A percentile compares a stretch with the other conserved stretches of the same genome.
Conservation (phyloP, 768 basidiomycete species). For the Dioszegia crocea region DNA sequence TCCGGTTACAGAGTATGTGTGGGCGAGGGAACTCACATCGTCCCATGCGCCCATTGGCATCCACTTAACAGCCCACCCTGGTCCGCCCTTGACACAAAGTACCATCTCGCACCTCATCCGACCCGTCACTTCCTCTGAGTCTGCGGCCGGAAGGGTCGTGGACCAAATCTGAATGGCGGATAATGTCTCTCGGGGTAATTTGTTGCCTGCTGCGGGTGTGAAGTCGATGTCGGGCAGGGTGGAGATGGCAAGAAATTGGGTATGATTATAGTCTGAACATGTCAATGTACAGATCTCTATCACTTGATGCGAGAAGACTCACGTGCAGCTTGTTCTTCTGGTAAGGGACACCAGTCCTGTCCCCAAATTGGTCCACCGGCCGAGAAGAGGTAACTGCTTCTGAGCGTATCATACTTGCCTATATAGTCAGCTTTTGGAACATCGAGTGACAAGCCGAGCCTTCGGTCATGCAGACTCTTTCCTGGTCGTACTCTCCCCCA, state of each 20-base stretch:
- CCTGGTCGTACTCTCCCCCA: no score
- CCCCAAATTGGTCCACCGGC: constrained; percentile 88
- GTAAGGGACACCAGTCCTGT: constrained; percentile 87
- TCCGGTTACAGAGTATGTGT: not conserved
- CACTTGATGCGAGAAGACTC: no score
- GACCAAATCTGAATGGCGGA: constrained; percentile 88
- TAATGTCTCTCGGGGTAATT: constrained; percentile 52
- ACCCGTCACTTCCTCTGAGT: constrained; percentile 49
- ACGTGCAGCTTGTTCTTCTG: constrained; percentile 47
- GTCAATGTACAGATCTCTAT: not conserved
- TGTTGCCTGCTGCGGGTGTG: constrained; percentile 64
- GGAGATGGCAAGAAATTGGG: constrained; percentile 79
- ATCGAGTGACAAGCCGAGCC: no score
- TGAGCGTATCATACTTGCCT: no score
- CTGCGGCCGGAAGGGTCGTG: constrained; percentile 41
- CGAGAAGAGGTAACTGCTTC: constrained; percentile 58
- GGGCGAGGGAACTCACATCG: constrained; percentile 47
- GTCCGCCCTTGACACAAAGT: constrained; percentile 74
- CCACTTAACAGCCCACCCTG: constrained; percentile 82
- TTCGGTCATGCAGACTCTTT: no score
- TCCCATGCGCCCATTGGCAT: constrained; percentile 85
- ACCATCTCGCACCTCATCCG: constrained; percentile 75
- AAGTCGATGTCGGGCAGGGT: constrained; percentile 65
- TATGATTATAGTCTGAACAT: constrained; percentile 49
- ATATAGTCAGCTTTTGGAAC: no score